Percentiles rank a stretch among this genome's conserved stretches.
phyloP scores from a whole-genome alignment of 441 rosid species.

The Viola pubescens region DNA sequence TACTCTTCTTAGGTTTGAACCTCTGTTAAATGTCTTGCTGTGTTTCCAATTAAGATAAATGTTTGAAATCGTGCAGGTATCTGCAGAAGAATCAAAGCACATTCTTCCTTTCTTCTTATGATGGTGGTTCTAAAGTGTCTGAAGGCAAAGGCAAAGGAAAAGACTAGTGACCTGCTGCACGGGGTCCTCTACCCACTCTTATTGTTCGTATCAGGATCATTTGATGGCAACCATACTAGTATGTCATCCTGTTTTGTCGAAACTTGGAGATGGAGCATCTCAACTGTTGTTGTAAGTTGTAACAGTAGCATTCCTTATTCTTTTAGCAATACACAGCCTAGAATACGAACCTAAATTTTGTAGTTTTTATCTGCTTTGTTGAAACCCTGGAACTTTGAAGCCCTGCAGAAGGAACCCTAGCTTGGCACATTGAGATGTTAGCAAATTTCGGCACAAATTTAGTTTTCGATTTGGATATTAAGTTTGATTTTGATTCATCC shows the following conservation, averaged over 20 bases:
- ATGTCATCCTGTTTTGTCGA: constrained; percentile 7
- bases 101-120: constrained; percentile 66
- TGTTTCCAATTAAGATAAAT: background rate
- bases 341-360: too few species aligned
- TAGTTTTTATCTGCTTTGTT: too few species aligned
- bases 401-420: background rate
- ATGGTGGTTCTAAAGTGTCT: constrained; percentile 33
- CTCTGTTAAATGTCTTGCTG: background rate
- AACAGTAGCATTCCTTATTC: constrained; percentile 24
- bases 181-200: constrained; percentile 11
- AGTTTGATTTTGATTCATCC: too few species aligned
- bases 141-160: constrained; percentile 72
- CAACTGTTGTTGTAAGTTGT: constrained; percentile 41
- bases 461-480: too few species aligned
- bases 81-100: constrained; percentile 83
- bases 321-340: background rate
- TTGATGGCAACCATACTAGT: background rate
- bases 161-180: constrained; percentile 41
- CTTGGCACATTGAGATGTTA: too few species aligned
- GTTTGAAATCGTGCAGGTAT: constrained; percentile 38
- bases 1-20: background rate
- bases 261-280: constrained; percentile 10
- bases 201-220: background rate
- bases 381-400: background rate
- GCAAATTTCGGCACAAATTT: too few species aligned